These are phyloP conservation scores for Eremothecium cymbalariae DNA, from an alignment of 1,139 yeast genomes.

Conservation along the genomic window DNA sequence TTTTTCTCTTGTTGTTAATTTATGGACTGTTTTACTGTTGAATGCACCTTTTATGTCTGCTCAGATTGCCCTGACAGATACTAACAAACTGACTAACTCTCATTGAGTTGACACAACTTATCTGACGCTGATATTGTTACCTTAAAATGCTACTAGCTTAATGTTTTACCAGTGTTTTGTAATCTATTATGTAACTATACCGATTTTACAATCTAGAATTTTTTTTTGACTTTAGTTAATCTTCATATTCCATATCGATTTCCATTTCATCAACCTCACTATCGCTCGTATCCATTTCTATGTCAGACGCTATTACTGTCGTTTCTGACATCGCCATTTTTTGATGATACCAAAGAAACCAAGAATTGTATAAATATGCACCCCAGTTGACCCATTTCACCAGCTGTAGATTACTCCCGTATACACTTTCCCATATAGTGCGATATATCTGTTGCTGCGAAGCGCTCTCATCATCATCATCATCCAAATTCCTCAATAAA, in stretches of 20 bases:
- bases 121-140: no score
- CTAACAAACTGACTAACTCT: no score
- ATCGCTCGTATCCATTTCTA: conserved; percentile 4
- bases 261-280: conserved; percentile 14
- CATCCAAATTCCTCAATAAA: conserved; percentile 3
- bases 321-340: background rate
- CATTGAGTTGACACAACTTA: no score
- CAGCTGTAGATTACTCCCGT: conserved; percentile 21
- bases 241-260: conserved; percentile 12
- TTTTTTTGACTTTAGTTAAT: background rate
- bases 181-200: conserved; percentile 2
- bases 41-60: no score
- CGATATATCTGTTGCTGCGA: conserved; percentile 12
- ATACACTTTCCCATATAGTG: conserved; percentile 18
- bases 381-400: conserved; percentile 25
- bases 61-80: no score
- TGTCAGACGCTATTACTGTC: background rate
- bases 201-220: conserved; percentile 3
- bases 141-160: no score
- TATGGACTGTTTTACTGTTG: no score
- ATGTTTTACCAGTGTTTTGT: conserved; percentile 2
- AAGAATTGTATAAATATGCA: conserved; percentile 15
- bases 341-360: conserved; percentile 24
- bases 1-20: no score
- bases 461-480: conserved; percentile 6